Evolutionary conservation across 371 early-diverging fungal species (phyloP), one percentile per base, ranked within the genome.

Genomic region (Mucor piriformis): DNA sequence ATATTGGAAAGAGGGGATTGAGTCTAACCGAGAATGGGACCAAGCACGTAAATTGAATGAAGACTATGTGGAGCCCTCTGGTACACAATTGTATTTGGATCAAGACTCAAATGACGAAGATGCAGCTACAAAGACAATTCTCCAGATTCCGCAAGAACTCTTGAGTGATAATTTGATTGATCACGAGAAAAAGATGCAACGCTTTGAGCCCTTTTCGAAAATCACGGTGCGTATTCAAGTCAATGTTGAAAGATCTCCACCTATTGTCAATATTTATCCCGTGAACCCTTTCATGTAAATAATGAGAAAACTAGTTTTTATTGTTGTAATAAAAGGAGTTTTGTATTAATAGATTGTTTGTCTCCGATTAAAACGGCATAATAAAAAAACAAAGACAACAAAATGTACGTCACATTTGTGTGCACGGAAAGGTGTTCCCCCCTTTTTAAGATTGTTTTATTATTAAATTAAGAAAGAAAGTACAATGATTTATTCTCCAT

Each of bases 1-100:
- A 32, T 74, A 68, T 52, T 86, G 85, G 88, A 73, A 72, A 34
- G 65, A 69, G 13, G 80, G 73, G 11, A 66, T 70, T 3, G 61
- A 63, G 34, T 23, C 61, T 13, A 59, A 49, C 23, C 7, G 51
- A 3, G 64, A 53, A 40, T 64, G 43, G 35, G 59, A 61, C 18
- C 20, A 47, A 38, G 37, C 25, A 16, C 35, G 62, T 18, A 61
- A 57, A 42, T 16, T 54, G 6, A 46, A 57, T n/a, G 54, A 58
- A 35, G 46, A 46, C 21, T 25, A 52, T 21, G 40, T 40, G 0
- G 56, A 54, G 8, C 58, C 55, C 7, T 43, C 50, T 2, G 61
- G 57, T 35, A 50, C 27, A 27, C 25, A 47, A 34, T 55, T 61
- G 7, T 35, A 54, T 20, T 66, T 54, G 34, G 70, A 63, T 2